Evolutionary conservation across 2,329 filamentous ascomycete species (phyloP).

Genomic region (Exophiala oligosperma): DNA sequence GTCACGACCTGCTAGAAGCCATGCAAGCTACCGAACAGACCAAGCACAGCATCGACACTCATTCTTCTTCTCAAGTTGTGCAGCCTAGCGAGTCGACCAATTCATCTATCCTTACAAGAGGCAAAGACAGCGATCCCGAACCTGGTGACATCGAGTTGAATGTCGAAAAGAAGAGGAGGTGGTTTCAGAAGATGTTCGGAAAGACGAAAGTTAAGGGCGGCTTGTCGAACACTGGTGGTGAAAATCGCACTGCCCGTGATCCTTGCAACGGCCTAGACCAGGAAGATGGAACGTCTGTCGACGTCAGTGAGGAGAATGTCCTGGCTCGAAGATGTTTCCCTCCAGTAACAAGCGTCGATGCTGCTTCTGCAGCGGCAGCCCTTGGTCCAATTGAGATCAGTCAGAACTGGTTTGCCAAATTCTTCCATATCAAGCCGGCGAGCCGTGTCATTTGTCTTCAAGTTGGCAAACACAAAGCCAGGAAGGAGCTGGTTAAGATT

Average conservation of each 20-base stretch:
- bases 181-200: constrained; percentile 31
- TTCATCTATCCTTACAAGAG: constrained; percentile 9
- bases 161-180: constrained; percentile 27
- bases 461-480: constrained; percentile 68
- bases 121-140: constrained; percentile 13
- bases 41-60: constrained; percentile 27
- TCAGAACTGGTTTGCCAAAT: constrained; percentile 83
- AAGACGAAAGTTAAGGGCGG: constrained; percentile 26
- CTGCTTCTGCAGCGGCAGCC: constrained; percentile 17
- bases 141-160: constrained; percentile 22
- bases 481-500: constrained; percentile 73
- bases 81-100: constrained; percentile 29
- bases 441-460: constrained; percentile 73
- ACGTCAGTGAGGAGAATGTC: background rate
- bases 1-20: constrained; percentile 7
- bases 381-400: constrained; percentile 61
- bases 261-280: constrained; percentile 11
- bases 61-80: constrained; percentile 21
- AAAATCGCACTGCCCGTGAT: constrained; percentile 26
- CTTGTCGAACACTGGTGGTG: constrained; percentile 44
- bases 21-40: constrained; percentile 32
- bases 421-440: constrained; percentile 87
- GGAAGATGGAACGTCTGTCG: background rate
- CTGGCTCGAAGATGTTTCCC: constrained; percentile 8
- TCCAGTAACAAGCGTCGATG: constrained; percentile 26